Evolutionary conservation across 2,329 filamentous ascomycete genomes (phyloP), one percentile per base, ranked within the genome.

Genomic region (Davidsoniella neocaledoniae): DNA sequence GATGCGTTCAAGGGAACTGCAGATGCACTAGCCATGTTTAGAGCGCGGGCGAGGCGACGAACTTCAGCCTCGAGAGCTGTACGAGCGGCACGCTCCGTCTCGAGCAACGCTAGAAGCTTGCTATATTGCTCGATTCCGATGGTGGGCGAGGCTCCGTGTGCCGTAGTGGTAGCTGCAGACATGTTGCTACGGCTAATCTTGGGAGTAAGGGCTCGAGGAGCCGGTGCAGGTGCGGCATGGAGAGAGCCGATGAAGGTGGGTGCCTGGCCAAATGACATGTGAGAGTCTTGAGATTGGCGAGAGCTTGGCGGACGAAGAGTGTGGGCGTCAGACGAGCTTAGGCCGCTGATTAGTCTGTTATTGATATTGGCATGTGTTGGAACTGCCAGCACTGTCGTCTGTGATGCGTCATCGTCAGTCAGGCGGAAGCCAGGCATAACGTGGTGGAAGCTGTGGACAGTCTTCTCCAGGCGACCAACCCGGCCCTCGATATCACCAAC

Each of bases 31-130:
- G 33, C 49, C 43, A 46, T 36, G 55, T 71, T 69, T 43, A 78
- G 55, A 41, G 69, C 68, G 33, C 71, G 68, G 19, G 66, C 67
- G 5, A 81, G 64, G 40, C 66, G 69, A 50, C 66, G 70, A 29
- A 81, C 73, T 51, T 78, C 68, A 1, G 65, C 62, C 58, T 80
- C 77, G 4, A 81, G 67, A 3, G 68, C 64, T 50, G 70, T 65
- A 4, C 77, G 68, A 4, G 73, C 72, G 1, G 68, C 67, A 23
- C 76, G 73, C 58, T 81, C 77, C 1, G 68, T 66, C 51, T 77
- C 67, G 23, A 81, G 64, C 50, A 79, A 65, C 14, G 68, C 65
- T 25, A 71, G 59, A 14, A 80, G 63, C 2, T 65, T 68, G 5
- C 65, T 64, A 53, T 73, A 74, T 46, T 74, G 68, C 45, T 75